Evolutionary conservation across 805 yeast species (phyloP), one percentile per base, ranked within the genome.

Genomic region (Ogataea sp.): DNA sequence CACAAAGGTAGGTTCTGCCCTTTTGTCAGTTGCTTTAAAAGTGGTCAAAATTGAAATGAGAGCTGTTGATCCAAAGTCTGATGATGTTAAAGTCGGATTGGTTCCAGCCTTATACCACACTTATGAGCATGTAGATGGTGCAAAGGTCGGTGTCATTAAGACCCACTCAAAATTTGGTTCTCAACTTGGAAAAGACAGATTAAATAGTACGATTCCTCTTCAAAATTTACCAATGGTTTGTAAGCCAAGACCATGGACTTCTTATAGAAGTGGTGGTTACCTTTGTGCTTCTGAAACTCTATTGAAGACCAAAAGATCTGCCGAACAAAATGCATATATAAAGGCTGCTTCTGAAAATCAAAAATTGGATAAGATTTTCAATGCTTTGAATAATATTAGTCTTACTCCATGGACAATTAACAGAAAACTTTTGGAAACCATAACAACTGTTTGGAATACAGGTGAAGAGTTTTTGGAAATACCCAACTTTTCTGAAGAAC

Each of bases 91-190:
- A n/a, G 61, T 62, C 25, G 94, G 89, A 17, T 66, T 72, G 30
- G 90, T 88, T 7, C 96, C 97, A 2, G 97, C 97, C 1, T 83
- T 93, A 52, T 80, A 78, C 43, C 97, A 93, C 54, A 75, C 87
- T 4, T 89, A 85, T 59, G 94, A 86, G 59, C 87, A 81, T 51
- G 73, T 75, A 36, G 73, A 73, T 39, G 96, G 97, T 28, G 75
- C 76, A 43, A 82, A 80, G 52, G 62, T 87, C 21, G 98, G 98
- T 32, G 80, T 89, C 9, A 64, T 93, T 41, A 80, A 78, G 44
- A 64, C 86, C 9, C 96, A 93, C 58, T 75, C 75, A 44, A 69
- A 73, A 11, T 70, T 93, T 37, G 73, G 81, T 3, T 69, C 73
- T 23, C 78, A 75, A 50, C 60, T 93, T 38, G 79, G 86, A 9